Base-by-base conservation (phyloP, 805 yeast genomes). In the Lipomyces starkeyi region DNA sequence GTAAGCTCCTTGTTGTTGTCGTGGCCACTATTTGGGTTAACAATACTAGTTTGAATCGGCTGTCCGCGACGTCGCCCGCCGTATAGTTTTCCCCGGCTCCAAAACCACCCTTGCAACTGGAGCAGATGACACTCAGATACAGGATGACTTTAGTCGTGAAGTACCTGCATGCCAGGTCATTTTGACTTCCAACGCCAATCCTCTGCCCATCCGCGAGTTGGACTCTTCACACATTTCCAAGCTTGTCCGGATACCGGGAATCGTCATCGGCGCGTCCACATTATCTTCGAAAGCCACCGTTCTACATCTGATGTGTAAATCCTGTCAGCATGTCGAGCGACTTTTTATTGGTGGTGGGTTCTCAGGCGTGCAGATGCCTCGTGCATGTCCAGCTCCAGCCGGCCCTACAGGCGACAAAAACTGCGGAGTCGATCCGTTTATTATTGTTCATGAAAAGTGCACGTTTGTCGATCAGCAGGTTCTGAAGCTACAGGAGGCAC, bases 401-500 rank as follows among this genome's bases (percentile, higher is more conserved):
- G 77, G 75, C 37, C 78, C 77, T 29, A 78, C 77, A 13, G 84
- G 81, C 35, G 76, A 76, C 56, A 86, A 86, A 67, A 85, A 81
- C 67, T 95, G 99, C 81, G 97, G 97, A 1, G 86, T 88, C 14
- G 97, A 94, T 74, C 99, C 99, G 2, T 95, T 93, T 75, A 86
- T 91, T 49, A 91, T 95, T 68, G 93, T 91, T 37, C 99, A 95
- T 79, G 98, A 95, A 77, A 91, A 91, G 76, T 92, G 97, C 1
- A 82, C 86, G n/a, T 95, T 93, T 78, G 89, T 95, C 63, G 98
- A 95, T 80, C 98, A 96, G 78, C 99, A 95, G 80, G 88, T 90
- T 37, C 84, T 95, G 75, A 95, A 95, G 78, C 83, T 95, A 65
- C 99, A 95, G 79, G 99, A 95, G 78, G 84, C 95, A n/a, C 98